Evolutionary conservation across 495 filamentous ascomycete genomes (phyloP).

Genomic region (Aspergillus mulundensis): DNA sequence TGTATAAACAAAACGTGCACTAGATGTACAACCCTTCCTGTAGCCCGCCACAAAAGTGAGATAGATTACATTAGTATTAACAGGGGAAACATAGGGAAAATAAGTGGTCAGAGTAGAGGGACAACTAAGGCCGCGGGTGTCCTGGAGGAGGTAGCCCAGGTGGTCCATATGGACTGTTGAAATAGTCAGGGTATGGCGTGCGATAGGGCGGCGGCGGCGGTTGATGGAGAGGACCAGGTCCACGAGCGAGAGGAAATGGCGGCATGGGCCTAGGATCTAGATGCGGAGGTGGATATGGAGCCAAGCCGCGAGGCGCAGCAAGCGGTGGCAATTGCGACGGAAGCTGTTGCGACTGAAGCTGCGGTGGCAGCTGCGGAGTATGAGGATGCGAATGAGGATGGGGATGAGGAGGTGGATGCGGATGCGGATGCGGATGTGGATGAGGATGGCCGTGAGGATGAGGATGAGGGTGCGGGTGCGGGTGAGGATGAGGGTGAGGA

Average conservation of each 20-base stretch:
- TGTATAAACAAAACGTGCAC: conserved; percentile 16
- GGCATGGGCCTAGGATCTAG: conserved; percentile 20
- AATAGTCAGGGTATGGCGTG: conserved; percentile 25
- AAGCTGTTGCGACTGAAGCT: background rate
- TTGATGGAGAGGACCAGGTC: conserved; percentile 17
- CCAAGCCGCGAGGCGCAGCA: conserved; percentile 13
- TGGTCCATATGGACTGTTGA: conserved; percentile 16
- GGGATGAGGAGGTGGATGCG: background rate
- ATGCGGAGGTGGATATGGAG: conserved; percentile 16
- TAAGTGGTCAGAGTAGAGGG: background rate
- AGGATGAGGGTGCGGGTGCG: background rate
- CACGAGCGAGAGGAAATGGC: conserved; percentile 18
- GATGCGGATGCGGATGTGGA: background rate
- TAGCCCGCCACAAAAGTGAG: background rate
- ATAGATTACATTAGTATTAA: conserved; percentile 6
- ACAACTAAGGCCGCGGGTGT: conserved; percentile 17
- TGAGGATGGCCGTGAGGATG: background rate
- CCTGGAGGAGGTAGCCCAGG: conserved; percentile 18
- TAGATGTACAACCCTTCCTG: conserved; percentile 18
- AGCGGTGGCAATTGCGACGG: conserved; percentile 20
- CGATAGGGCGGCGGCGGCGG: conserved; percentile 23
- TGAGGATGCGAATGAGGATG: conserved; percentile 1
- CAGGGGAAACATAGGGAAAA: background rate
- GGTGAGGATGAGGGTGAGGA: conserved; percentile 13
- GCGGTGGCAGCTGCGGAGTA: background rate